Conservation (phyloP, 192 early-diverging fungal species). For the Linnemannia hyalina region DNA sequence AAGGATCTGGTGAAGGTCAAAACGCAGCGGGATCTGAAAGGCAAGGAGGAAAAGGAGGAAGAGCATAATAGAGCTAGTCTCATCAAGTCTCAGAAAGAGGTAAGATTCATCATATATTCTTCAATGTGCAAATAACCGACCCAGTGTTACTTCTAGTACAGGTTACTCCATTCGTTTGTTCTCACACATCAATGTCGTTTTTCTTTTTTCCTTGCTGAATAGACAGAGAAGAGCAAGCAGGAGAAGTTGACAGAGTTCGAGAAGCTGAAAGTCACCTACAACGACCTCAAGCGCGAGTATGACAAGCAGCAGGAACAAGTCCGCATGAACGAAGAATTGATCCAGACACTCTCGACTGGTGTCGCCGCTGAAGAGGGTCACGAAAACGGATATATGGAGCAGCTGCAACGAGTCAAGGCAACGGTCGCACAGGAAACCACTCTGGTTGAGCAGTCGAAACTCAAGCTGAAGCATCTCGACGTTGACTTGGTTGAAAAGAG, state of each 20-base stretch:
- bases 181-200: neutral
- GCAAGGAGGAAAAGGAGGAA: slow-evolving; percentile 84
- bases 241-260: slow-evolving; percentile 58
- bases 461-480: slow-evolving; percentile 82
- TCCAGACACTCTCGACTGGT: slow-evolving; percentile 95
- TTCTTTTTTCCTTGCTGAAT: neutral
- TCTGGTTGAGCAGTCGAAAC: slow-evolving; percentile 80
- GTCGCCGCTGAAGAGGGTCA: slow-evolving; percentile 91
- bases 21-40: slow-evolving; percentile 88
- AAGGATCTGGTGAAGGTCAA: slow-evolving; percentile 87
- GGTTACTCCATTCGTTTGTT: neutral
- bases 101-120: slow-evolving; percentile 11
- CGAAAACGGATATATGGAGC: slow-evolving; percentile 97
- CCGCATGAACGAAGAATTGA: slow-evolving; percentile 81
- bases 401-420: slow-evolving; percentile 85
- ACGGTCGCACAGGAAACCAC: slow-evolving; percentile 73
- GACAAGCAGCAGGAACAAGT: slow-evolving; percentile 71
- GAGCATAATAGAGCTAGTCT: slow-evolving; percentile 58
- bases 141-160: neutral
- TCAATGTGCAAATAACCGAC: neutral
- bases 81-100: slow-evolving; percentile 57
- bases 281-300: slow-evolving; percentile 63
- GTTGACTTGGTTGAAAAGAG: slow-evolving; percentile 80
- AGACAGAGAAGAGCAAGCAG: slow-evolving; percentile 61
- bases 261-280: slow-evolving; percentile 59